These are phyloP conservation scores for Gossypium australe DNA, from an alignment of 345 rosid species.

Conservation along the genomic window DNA sequence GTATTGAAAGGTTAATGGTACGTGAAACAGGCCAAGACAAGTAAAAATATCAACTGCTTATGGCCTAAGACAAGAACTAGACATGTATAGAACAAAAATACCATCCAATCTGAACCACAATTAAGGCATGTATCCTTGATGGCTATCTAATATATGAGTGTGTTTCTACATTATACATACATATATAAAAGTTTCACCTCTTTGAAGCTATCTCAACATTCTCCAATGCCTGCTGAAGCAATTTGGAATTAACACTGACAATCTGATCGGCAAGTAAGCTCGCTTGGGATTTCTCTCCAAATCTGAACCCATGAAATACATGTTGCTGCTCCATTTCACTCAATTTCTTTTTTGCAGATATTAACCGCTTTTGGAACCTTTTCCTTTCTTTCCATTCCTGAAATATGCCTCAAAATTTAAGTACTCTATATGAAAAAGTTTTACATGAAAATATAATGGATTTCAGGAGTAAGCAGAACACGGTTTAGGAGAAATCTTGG, in stretches of 20 bases:
- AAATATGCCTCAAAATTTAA: conserved; percentile 12
- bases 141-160: background rate
- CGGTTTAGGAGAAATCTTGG: background rate
- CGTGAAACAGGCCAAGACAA: background rate
- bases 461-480: background rate
- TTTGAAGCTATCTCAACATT: conserved; percentile 41
- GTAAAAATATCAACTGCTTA: background rate
- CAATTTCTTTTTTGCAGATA: conserved; percentile 82
- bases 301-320: conserved; percentile 73
- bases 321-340: conserved; percentile 80
- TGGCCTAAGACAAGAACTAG: background rate
- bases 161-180: background rate
- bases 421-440: background rate
- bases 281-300: conserved; percentile 67
- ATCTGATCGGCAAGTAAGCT: conserved; percentile 68
- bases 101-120: background rate
- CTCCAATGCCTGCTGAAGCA: conserved; percentile 72
- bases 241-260: conserved; percentile 54
- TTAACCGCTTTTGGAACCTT: conserved; percentile 61
- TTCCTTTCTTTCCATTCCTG: conserved; percentile 95
- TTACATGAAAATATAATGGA: background rate
- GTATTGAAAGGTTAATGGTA: background rate
- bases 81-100: background rate
- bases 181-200: conserved; percentile 39
- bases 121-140: background rate